Base-by-base conservation (phyloP, 1,284 basidiomycete species). In the Apiotrichum sp. region DNA sequence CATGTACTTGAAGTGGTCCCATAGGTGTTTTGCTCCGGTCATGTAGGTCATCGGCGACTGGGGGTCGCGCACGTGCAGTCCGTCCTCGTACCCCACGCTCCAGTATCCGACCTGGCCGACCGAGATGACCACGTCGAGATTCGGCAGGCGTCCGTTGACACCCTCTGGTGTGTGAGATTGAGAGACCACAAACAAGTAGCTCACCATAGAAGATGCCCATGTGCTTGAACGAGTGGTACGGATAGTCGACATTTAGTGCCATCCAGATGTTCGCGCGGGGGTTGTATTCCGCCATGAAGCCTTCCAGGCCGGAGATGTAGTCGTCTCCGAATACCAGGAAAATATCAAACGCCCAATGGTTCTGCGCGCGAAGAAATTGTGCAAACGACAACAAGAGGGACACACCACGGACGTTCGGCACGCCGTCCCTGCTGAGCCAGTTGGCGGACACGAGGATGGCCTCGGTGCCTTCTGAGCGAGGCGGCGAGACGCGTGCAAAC, bases 201-300 rank as follows among this genome's bases (percentile, higher is more conserved):
- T 52, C 31, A 90, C 91, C 91, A 74, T 89, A 90, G 76, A 90
- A 95, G 10, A 98, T 77, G 3, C 91, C 91, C 2, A 98, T 79
- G 67, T 95, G 89, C 10, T 88, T 91, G 76, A 98, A 97, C 0
- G 93, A 97, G 74, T 98, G 95, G 1, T 89, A 88, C 1, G 93
- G 91, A 71, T 97, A 98, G 73, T 98, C 96, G 56, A 99, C 83
- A 64, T 89, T 89, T 39, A 98, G 77, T 6, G 90, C 92, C 2
- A 89, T 95, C 96, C 96, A 99, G 45, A 97, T 88, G 4, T 91
- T 86, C 1, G 79, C 79, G 4, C 87, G 88, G 33, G 83, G 86
- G 71, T 96, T 89, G 71, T 96, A 98, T 3, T 84, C 80, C 48
- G 81, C 84, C 33, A 96, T 79, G 86, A 90, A 99, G 1, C 91